Evolutionary conservation across 2,329 filamentous ascomycete species (phyloP), one percentile per base, ranked within the genome.

Genomic region (Sporothrix humicola): DNA sequence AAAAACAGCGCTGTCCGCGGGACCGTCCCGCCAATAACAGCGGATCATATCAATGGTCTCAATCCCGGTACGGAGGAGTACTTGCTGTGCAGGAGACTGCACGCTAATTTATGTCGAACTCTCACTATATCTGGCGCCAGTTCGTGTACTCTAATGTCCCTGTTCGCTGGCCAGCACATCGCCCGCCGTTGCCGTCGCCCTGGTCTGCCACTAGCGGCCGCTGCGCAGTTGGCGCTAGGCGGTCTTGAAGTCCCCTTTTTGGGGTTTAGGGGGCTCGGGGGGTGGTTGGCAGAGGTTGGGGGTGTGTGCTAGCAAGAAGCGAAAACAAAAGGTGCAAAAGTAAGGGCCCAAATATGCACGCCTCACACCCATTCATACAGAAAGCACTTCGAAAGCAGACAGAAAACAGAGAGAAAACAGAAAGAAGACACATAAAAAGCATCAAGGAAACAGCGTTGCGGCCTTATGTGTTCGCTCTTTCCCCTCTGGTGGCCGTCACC

Each of bases 11-110:
- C 56, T 73, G 72, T 70, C 66, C n/a, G 58, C 72, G 72, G 72
- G 72, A 73, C 23, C 66, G 66, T 70, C 72, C 71, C 72, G 72
- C 56, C 56, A 69, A 69, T 73, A 69, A 61, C 31, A 58, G 72
- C 54, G 54, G 72, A 73, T 73, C 72, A 44, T 69, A 73, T 37
- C 31, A 37, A 37, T 73, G 71, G 71, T 26, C 59, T 23, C 1
- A 54, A 31, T 15, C 23, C 3, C 12, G 58, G 37, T 70, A 70
- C 69, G 42, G 69, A 54, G 13, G 37, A 26, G 54, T 71, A 71
- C 69, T 13, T 71, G 5, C n/a, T 17, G 15, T 20, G 15, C 20
- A 59, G 42, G 10, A 37, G 37, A 42, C 20, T 50, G 48, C 23
- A n/a, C 54, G 31, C 37, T 54, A 12, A 59, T n/a, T 26, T n/a